These are phyloP conservation scores for Sporothrix pallida DNA, from an alignment of 2,329 filamentous ascomycete species.

Conservation along the genomic window DNA sequence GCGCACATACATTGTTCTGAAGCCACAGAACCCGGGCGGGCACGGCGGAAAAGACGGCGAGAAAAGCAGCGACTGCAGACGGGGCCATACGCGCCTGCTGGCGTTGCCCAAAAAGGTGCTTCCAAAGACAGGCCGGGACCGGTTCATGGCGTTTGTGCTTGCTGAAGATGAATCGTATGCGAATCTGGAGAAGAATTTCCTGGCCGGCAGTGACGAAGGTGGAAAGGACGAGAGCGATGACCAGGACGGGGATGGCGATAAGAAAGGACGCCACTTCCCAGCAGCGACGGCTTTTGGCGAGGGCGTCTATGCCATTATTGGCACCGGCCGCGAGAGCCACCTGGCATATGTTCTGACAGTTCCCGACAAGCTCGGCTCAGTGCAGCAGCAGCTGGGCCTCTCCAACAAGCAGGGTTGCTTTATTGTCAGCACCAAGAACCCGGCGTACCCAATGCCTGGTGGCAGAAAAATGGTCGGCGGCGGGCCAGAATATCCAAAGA, in stretches of 20 bases:
- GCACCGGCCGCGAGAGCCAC: constrained; percentile 73
- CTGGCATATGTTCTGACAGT: constrained; percentile 81
- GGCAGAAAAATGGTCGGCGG: constrained; percentile 58
- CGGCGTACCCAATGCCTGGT: constrained; percentile 68
- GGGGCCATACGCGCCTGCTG: constrained; percentile 71
- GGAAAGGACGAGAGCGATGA: constrained; percentile 54
- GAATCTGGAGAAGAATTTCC: constrained; percentile 74
- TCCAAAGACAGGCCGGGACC: constrained; percentile 69
- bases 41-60: constrained; percentile 54
- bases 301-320: constrained; percentile 82
- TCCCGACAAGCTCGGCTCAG: constrained; percentile 69
- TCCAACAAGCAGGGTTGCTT: constrained; percentile 71
- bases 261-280: constrained; percentile 61
- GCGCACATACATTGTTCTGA: constrained; percentile 78
- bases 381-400: constrained; percentile 78
- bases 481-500: constrained; percentile 71
- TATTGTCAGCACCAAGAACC: constrained; percentile 80
- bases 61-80: constrained; percentile 59
- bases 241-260: neutral
- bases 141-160: constrained; percentile 84
- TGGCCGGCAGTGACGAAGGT: constrained; percentile 64
- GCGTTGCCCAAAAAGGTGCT: constrained; percentile 85
- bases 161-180: constrained; percentile 70
- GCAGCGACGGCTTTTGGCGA: constrained; percentile 79
- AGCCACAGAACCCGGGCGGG: constrained; percentile 62